phyloP scores from a whole-genome alignment of 441 rosid species.

The Hypseocharis bilobata region DNA sequence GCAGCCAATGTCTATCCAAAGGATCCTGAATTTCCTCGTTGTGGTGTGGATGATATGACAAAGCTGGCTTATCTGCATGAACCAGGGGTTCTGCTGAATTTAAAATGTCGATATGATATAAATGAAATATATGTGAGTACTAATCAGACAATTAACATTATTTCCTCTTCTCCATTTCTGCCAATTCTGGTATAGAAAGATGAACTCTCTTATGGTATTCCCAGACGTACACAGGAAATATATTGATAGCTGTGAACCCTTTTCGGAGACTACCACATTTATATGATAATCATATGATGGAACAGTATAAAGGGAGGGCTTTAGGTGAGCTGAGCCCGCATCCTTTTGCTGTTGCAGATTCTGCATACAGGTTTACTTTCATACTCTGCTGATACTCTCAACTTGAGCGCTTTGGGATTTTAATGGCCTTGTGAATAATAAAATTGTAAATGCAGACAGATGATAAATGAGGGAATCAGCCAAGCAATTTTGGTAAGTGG shows the following conservation, averaged over 20 bases:
- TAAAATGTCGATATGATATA: slow-evolving; percentile 47
- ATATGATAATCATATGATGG: slow-evolving; percentile 47
- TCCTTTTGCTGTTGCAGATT: slow-evolving; percentile 69
- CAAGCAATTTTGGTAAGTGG: slow-evolving; percentile 72
- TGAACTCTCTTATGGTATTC: slow-evolving; percentile 27
- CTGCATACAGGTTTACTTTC: slow-evolving; percentile 50
- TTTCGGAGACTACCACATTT: slow-evolving; percentile 57
- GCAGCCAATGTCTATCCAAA: slow-evolving; percentile 49
- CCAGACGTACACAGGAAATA: slow-evolving; percentile 72
- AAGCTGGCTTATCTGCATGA: slow-evolving; percentile 88
- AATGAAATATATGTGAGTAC: slow-evolving; percentile 86
- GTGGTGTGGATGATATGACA: slow-evolving; percentile 92
- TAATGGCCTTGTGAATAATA: slow-evolving; percentile 8
- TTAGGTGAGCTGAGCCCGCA: slow-evolving; percentile 65
- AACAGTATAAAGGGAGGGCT: slow-evolving; percentile 45
- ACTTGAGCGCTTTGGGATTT: slow-evolving; percentile 9
- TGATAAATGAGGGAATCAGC: slow-evolving; percentile 59
- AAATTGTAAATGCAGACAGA: slow-evolving; percentile 38
- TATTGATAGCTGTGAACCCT: slow-evolving; percentile 68
- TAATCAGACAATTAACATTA: slow-evolving; percentile 10
- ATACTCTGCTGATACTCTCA: slow-evolving; percentile 6
- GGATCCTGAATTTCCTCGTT: slow-evolving; percentile 79
- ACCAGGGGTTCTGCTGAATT: slow-evolving; percentile 79
- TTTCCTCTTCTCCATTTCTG: slow-evolving; percentile 13
- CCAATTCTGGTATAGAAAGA: slow-evolving; percentile 9